Evolutionary conservation across 1,139 yeast species (phyloP), one percentile per base, ranked within the genome.

Genomic region (Meyerozyma sp.): DNA sequence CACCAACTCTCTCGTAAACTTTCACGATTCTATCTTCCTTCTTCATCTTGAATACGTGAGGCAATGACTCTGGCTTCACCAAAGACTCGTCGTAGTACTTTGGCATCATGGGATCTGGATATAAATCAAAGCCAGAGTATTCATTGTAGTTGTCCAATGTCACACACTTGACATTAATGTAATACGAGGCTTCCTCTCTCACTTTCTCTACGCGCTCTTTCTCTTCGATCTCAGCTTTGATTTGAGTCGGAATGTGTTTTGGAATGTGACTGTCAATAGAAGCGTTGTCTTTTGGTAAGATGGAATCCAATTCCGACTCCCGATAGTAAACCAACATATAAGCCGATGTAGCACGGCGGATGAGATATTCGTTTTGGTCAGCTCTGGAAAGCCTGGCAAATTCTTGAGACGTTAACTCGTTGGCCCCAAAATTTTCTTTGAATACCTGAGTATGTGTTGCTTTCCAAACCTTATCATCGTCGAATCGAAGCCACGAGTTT

Each of bases 301-400:
- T 74, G 8, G 74, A 75, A 3, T 71, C 72, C 40, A 82, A 65
- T 35, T 77, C 77, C 7, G 77, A 66, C 57, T 86, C 83, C 43
- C 95, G 78, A 50, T 91, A 79, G 60, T 93, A 93, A 3, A 93
- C 98, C 66, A 93, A 77, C 99, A 93, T 93, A 60, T 93, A 93
- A 3, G 98, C 98, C 41, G 95, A 88, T 0, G 97, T 90, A 40
- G 88, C 93, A 43, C 96, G 79, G 53, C 89, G 78, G 16, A 82
- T 64, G 43, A 81, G 68, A 52, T 82, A 82, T 43, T 76, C 84
- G 51, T 79, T 82, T 47, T 80, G 84, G 51, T 83, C 86, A 18
- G 66, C 64, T 53, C 84, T 74, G 0, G 83, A 64, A 65, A 83
- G 63, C 46, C 65, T 66, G 40, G 75, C 66, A 32, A 80, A 61